Percentiles rank a stretch among this genome's conserved stretches.
Conservation (phyloP, 257 asterid species). For the Voacanga thouarsii region DNA sequence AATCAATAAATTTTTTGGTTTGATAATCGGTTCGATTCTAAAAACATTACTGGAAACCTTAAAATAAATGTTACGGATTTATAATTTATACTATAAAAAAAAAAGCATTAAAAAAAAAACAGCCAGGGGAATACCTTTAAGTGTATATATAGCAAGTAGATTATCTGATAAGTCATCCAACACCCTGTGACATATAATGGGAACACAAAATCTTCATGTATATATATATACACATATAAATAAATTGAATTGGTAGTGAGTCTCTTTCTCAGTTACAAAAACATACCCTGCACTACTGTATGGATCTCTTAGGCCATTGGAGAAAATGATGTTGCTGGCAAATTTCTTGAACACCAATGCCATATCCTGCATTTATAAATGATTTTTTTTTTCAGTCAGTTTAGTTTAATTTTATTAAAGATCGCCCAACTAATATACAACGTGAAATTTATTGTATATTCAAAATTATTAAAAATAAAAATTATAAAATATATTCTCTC, state of each 20-base stretch:
- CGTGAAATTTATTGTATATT: too few relatives aligned
- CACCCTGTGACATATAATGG: background rate
- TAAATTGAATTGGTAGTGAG: background rate
- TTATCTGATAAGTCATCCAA: conserved; percentile 20
- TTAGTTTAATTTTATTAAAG: background rate
- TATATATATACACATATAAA: background rate
- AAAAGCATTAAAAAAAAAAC: too few relatives aligned
- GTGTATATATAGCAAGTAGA: conserved; percentile 13
- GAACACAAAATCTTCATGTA: background rate
- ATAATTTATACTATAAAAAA: too few relatives aligned
- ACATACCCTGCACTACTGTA: conserved; percentile 53
- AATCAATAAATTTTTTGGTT: too few relatives aligned
- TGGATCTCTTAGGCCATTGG: conserved; percentile 63
- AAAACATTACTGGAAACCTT: too few relatives aligned
- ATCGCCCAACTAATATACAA: too few relatives aligned
- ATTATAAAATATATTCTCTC: too few relatives aligned
- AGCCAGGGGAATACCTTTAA: background rate
- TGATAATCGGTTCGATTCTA: too few relatives aligned
- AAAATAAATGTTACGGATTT: too few relatives aligned
- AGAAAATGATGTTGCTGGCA: conserved; percentile 61
- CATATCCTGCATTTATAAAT: conserved; percentile 37
- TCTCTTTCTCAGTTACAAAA: background rate
- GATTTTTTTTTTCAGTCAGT: background rate
- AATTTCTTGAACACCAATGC: conserved; percentile 38
- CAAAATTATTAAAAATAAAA: too few relatives aligned